Evolutionary conservation across 1,284 basidiomycete genomes (phyloP), one percentile per base, ranked within the genome.

Genomic region (Tylopilus orsonianus): DNA sequence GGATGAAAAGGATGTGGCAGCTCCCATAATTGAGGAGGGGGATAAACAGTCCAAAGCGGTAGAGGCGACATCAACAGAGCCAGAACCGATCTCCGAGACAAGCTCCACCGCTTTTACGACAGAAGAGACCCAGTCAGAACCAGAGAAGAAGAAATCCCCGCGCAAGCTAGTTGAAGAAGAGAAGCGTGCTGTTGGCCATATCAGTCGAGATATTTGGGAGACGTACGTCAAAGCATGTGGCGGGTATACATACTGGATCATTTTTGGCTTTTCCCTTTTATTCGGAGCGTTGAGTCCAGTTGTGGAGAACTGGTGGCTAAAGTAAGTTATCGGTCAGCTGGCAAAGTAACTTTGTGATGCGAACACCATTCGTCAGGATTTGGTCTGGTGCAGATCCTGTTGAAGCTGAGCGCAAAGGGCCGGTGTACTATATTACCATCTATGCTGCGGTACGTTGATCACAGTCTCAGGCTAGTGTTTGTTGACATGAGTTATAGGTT

Each of bases 101-200:
- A 77, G 71, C 53, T 79, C 79, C 1, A 77, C 78, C 10, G 70
- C 72, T 19, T 69, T 71, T 20, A 54, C 56, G 30, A 50, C 36
- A 8, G 61, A 67, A 37, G 63, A 62, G 19, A 61, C 48, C 33
- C 46, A 57, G 68, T 48, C 54, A 4, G 74, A 75, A 8, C 60
- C 62, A 18, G 80, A 78, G 54, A 79, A 80, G 53, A 79, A 80
- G 52, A 91, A 90, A 65, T 65, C 79, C 1, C 87, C 90, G 0
- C 75, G 91, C 41, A 96, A 94, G 68, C 76, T 97, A 18, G 76
- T 97, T 27, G 93, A 96, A 64, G 94, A 97, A 60, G 94, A 97
- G 68, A 84, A 84, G 54, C 79, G 92, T 7, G 93, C 91, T 0
- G 84, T 91, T 19, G 94, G 94, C 1, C 80, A 85, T 33, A 92